phyloP scores from a whole-genome alignment of 2,329 filamentous ascomycete species.

The Aspergillus texensis region DNA sequence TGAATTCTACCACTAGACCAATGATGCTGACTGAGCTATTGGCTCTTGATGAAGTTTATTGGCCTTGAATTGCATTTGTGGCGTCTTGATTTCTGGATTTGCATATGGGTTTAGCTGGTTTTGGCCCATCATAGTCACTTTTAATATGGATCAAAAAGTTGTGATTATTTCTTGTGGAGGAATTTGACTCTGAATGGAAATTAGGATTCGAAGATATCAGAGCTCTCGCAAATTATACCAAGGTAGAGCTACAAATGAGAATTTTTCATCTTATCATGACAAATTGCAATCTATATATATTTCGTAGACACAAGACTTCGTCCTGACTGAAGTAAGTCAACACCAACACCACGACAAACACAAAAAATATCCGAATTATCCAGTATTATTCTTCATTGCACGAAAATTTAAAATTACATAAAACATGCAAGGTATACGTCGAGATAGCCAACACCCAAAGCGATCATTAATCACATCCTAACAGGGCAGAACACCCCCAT shows the following conservation, averaged over 20 bases:
- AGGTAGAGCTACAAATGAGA: neutral
- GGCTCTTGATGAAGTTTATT: neutral
- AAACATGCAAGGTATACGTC: neutral
- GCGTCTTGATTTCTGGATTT: neutral
- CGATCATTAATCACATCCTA: neutral
- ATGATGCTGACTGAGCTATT: slow-evolving; percentile 35
- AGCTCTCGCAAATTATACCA: neutral
- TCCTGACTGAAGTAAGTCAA: neutral
- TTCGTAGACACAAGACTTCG: neutral
- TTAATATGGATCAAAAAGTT: neutral
- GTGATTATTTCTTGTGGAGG: neutral
- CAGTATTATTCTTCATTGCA: neutral
- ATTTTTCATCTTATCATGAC: neutral
- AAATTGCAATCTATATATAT: neutral
- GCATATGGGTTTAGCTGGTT: neutral
- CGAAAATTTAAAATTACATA: neutral
- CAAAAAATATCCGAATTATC: too few relatives aligned
- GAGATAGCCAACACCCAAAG: accelerated
- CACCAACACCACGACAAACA: too few relatives aligned
- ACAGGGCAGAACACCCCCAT: neutral
- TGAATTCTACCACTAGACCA: slow-evolving; percentile 51
- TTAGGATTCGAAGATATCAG: neutral
- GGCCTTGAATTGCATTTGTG: neutral
- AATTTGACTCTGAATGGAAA: neutral
- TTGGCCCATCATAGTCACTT: neutral